These are phyloP conservation scores for Lachancea quebecensis DNA, from an alignment of 805 yeast genomes.

Conservation along the genomic window DNA sequence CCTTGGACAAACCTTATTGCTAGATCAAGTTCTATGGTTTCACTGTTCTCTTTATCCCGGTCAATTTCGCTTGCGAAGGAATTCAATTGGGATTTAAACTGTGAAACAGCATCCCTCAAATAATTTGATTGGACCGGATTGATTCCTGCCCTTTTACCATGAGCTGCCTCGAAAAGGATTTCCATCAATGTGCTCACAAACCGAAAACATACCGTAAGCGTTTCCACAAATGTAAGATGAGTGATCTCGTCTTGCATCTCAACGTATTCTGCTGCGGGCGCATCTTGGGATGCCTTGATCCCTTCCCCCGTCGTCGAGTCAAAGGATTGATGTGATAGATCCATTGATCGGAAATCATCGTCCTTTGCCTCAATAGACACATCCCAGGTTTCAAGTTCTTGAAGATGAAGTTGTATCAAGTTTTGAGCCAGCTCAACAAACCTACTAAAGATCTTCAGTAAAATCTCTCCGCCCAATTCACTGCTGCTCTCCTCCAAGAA, in stretches of 20 bases:
- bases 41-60: background rate
- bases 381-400: slow-evolving; percentile 14
- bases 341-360: background rate
- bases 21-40: slow-evolving; percentile 11
- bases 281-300: slow-evolving; percentile 7
- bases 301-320: slow-evolving; percentile 12
- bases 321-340: background rate
- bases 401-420: slow-evolving; percentile 14
- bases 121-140: slow-evolving; percentile 19
- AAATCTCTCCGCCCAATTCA: slow-evolving; percentile 11
- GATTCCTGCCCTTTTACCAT: background rate
- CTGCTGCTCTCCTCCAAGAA: slow-evolving; percentile 18
- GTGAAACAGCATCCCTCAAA: slow-evolving; percentile 15
- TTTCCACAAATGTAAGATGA: slow-evolving; percentile 18
- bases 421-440: slow-evolving; percentile 14
- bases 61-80: slow-evolving; percentile 11
- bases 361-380: background rate
- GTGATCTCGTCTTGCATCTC: slow-evolving; percentile 27
- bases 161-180: slow-evolving; percentile 12
- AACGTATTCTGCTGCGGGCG: slow-evolving; percentile 13
- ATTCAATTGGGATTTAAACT: slow-evolving; percentile 15
- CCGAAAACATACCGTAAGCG: slow-evolving; percentile 16
- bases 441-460: slow-evolving; percentile 14
- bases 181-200: slow-evolving; percentile 19
- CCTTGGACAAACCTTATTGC: slow-evolving; percentile 15